A percentile compares a stretch with the other conserved stretches of the same genome.
phyloP scores from a whole-genome alignment of 495 filamentous ascomycete species.

The Articulospora tetracladia region DNA sequence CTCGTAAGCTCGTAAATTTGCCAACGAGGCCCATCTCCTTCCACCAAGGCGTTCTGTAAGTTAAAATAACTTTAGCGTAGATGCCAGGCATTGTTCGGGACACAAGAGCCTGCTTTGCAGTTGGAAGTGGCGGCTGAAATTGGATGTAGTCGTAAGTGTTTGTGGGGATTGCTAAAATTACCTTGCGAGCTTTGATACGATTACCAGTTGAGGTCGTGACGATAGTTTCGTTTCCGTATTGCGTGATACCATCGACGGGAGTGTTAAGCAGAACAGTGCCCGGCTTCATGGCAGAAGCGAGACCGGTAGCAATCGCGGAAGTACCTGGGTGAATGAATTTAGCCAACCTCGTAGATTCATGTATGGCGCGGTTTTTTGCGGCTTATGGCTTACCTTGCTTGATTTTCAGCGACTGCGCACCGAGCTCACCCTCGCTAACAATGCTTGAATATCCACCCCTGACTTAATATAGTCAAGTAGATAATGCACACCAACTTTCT shows the following conservation, averaged over 20 bases:
- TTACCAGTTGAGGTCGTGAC: background rate
- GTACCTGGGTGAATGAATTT: no score
- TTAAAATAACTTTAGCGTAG: constrained; percentile 34
- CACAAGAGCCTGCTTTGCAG: constrained; percentile 12
- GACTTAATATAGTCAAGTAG: no score
- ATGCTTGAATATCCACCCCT: no score
- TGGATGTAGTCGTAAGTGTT: constrained; percentile 26
- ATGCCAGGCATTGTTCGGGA: constrained; percentile 28
- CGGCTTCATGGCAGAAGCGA: constrained; percentile 3
- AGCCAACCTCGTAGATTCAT: no score
- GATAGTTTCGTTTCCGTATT: background rate
- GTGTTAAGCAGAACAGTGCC: no score
- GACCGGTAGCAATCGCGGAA: no score
- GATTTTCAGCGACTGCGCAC: no score
- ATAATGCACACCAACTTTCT: no score
- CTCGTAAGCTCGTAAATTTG: constrained; percentile 31
- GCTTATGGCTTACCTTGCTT: no score
- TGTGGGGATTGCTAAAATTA: constrained; percentile 33
- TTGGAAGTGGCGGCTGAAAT: constrained; percentile 29
- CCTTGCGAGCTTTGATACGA: constrained; percentile 27
- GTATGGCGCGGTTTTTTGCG: no score
- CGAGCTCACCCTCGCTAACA: no score
- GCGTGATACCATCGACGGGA: background rate
- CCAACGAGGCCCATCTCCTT: constrained; percentile 29
- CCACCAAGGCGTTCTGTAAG: constrained; percentile 38